Evolutionary conservation across 1,284 basidiomycete genomes (phyloP).

Genomic region (Kalmanozyma brasiliensis): DNA sequence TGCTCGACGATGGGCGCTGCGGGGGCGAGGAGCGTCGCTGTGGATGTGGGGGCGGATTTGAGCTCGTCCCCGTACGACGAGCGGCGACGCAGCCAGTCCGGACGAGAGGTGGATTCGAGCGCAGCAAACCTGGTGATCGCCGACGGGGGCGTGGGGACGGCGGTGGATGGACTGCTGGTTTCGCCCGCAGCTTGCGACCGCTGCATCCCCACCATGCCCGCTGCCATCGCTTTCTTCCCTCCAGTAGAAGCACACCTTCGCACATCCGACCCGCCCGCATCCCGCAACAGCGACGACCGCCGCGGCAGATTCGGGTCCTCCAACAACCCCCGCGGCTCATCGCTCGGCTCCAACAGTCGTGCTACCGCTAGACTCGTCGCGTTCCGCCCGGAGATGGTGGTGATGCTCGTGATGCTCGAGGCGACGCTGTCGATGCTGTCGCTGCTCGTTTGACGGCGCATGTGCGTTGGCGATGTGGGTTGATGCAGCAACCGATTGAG

Average conservation of each 20-base stretch:
- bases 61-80: slow-evolving; percentile 44
- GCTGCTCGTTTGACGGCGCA: slow-evolving; percentile 42
- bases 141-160: background rate
- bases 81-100: slow-evolving; percentile 32
- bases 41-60: background rate
- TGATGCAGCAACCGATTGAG: slow-evolving; percentile 18
- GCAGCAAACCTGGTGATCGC: background rate
- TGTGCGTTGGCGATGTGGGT: background rate
- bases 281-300: slow-evolving; percentile 18
- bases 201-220: slow-evolving; percentile 7
- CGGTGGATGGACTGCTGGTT: background rate
- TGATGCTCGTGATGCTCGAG: slow-evolving; percentile 58
- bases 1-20: slow-evolving; percentile 5
- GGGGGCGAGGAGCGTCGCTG: slow-evolving; percentile 5
- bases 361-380: slow-evolving; percentile 29
- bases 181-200: slow-evolving; percentile 4
- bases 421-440: slow-evolving; percentile 57
- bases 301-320: slow-evolving; percentile 5
- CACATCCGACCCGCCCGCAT: slow-evolving; percentile 14
- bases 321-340: slow-evolving; percentile 38
- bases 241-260: slow-evolving; percentile 28
- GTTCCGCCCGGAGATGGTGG: slow-evolving; percentile 46
- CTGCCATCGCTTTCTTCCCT: slow-evolving; percentile 13
- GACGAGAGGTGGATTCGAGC: slow-evolving; percentile 18
- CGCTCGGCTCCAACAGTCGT: slow-evolving; percentile 47